phyloP scores from a whole-genome alignment of 176 grass and related monocot species.

The Coix lacrymajobi region DNA sequence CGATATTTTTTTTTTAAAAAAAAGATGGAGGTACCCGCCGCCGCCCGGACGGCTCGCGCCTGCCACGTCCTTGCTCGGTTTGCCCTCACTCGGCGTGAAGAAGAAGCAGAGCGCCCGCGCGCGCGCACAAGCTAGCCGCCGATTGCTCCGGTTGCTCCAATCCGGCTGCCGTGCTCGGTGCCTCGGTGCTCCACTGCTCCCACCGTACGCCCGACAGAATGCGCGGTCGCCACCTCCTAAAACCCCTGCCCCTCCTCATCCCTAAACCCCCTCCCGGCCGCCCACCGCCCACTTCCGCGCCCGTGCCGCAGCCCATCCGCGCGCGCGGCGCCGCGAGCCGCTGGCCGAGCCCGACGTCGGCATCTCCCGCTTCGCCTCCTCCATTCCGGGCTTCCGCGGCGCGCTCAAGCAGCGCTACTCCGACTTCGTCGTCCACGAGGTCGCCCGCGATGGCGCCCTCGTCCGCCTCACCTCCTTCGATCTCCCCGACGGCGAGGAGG shows the following conservation, averaged over 20 bases:
- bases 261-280: slow-evolving; percentile 6
- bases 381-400: slow-evolving; percentile 69
- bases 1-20: too few species aligned
- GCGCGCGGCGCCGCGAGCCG: not conserved
- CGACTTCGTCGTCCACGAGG: slow-evolving; percentile 95
- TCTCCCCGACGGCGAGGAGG: slow-evolving; percentile 49
- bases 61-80: too few species aligned
- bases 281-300: not conserved
- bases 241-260: not conserved
- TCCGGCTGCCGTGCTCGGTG: slow-evolving; percentile 6
- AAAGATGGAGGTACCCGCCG: too few species aligned
- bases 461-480: slow-evolving; percentile 84
- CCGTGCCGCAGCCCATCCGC: not conserved
- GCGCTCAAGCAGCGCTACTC: slow-evolving; percentile 83
- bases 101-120: not conserved
- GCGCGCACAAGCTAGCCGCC: not conserved
- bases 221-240: slow-evolving; percentile 32
- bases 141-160: not conserved
- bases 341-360: slow-evolving; percentile 76
- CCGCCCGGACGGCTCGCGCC: too few species aligned
- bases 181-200: too few species aligned
- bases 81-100: too few species aligned
- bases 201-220: slow-evolving; percentile 13
- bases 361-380: slow-evolving; percentile 77
- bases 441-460: slow-evolving; percentile 57